Evolutionary conservation across 805 yeast species (phyloP), one percentile per base, ranked within the genome.

Genomic region (Jamesozyma piceae): DNA sequence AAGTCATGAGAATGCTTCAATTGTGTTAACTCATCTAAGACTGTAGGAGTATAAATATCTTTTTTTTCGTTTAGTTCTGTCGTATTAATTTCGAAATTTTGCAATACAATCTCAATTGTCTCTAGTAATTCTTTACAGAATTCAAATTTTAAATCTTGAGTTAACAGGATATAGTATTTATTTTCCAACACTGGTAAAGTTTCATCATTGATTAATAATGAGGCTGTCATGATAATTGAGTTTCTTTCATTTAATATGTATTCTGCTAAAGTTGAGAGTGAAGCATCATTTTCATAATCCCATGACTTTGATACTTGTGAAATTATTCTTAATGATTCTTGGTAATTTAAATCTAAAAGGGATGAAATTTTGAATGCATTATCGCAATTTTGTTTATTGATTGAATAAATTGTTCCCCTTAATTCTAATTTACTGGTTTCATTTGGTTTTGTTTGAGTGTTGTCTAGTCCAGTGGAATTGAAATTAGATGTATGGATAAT

Each of bases 241-340:
- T 77, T 63, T 53, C 82, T 69, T 52, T 80, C 86, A 43, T 68
- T 60, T 43, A 77, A 58, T 1, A 74, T 62, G n/a, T 56, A 30
- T 33, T 45, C 39, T 15, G 37, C n/a, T 22, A 42, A 31, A 11
- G 64, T 55, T 8, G 65, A 61, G 51, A 69, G 66, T n/a, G 68
- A 47, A 14, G 56, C 39, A 15, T 65, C 45, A 30, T 67, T 52
- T 38, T 35, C 44, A 15, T 17, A 43, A 41, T 76, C 65, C 42
- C 63, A 60, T 0, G 72, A 57, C 38, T 69, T 74, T 13, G 60
- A 46, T 3, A 74, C 63, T 35, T 40, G 45, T 5, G 45, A 41
- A 3, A 50, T 22, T 3, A 77, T 60, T 51, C 82, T 67, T n/a
- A 74, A 58, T 1, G 69, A 64, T 50, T 80, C 83, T 6, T 59